phyloP scores from a whole-genome alignment of 2,329 filamentous ascomycete genomes.

The Aaosphaeria pasadenensis region DNA sequence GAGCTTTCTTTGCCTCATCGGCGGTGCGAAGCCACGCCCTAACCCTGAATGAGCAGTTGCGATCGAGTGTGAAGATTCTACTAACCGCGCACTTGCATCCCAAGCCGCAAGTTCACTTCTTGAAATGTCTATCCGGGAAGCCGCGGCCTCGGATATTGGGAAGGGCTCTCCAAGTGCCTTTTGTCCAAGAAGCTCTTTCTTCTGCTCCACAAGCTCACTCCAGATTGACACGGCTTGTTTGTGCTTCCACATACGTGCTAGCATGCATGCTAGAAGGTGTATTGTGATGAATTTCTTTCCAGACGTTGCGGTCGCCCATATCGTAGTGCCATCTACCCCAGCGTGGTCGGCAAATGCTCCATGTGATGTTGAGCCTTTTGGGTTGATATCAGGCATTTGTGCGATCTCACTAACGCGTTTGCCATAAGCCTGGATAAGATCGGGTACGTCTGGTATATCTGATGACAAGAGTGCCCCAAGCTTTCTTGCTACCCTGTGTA shows the following conservation, averaged over 20 bases:
- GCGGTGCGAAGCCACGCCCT: conserved; percentile 10
- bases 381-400: neutral
- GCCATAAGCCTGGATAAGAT: conserved; percentile 36
- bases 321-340: conserved; percentile 12
- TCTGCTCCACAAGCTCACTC: conserved; percentile 29
- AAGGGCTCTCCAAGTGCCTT: neutral
- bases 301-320: conserved; percentile 25
- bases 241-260: conserved; percentile 29
- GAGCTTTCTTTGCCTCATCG: conserved; percentile 1
- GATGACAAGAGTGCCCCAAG: conserved; percentile 42
- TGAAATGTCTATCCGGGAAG: conserved; percentile 2
- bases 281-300: conserved; percentile 26
- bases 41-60: no score
- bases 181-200: conserved; percentile 1
- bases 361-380: neutral
- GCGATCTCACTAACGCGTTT: conserved; percentile 19
- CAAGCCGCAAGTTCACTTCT: conserved; percentile 6
- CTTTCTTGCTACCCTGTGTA: conserved; percentile 38
- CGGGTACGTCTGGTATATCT: conserved; percentile 28
- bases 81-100: conserved; percentile 9
- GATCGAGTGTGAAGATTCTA: no score
- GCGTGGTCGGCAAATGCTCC: conserved; percentile 8
- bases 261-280: conserved; percentile 38
- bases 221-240: conserved; percentile 33
- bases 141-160: neutral